Evolutionary conservation across 2,329 filamentous ascomycete species (phyloP).

Genomic region (Clarireedia paspali): DNA sequence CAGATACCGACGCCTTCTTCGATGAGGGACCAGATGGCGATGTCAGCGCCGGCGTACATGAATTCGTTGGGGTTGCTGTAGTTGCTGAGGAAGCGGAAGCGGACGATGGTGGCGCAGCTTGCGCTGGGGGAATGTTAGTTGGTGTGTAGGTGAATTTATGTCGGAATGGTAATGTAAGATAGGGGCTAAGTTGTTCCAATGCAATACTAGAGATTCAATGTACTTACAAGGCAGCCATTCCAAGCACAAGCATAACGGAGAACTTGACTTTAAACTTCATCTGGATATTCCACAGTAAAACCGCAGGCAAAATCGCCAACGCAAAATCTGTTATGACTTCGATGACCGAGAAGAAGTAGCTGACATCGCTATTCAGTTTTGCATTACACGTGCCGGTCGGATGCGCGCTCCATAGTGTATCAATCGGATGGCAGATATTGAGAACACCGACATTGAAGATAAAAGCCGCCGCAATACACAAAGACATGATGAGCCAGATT

Average conservation of each 20-base stretch:
- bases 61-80: slow-evolving; percentile 34
- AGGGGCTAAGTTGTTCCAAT: not conserved
- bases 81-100: slow-evolving; percentile 36
- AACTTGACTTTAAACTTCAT: slow-evolving; percentile 34
- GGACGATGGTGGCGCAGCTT: slow-evolving; percentile 33
- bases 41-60: slow-evolving; percentile 34
- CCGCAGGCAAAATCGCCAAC: slow-evolving; percentile 33
- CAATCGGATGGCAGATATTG: slow-evolving; percentile 30
- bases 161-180: not conserved
- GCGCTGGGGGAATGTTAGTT: slow-evolving; percentile 22
- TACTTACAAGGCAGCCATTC: slow-evolving; percentile 32
- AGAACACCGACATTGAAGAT: slow-evolving; percentile 26
- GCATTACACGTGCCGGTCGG: slow-evolving; percentile 25
- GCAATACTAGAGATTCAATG: too few species aligned
- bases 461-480: slow-evolving; percentile 18
- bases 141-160: not conserved
- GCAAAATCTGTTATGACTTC: slow-evolving; percentile 35
- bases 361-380: slow-evolving; percentile 27
- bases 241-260: slow-evolving; percentile 26
- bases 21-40: slow-evolving; percentile 39
- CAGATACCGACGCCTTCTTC: slow-evolving; percentile 43
- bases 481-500: slow-evolving; percentile 23
- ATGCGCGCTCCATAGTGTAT: slow-evolving; percentile 21
- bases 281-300: slow-evolving; percentile 34
- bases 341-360: slow-evolving; percentile 31